These are phyloP conservation scores for Trichoderma polysporum DNA, from an alignment of 2,329 filamentous ascomycete genomes.

Conservation along the genomic window DNA sequence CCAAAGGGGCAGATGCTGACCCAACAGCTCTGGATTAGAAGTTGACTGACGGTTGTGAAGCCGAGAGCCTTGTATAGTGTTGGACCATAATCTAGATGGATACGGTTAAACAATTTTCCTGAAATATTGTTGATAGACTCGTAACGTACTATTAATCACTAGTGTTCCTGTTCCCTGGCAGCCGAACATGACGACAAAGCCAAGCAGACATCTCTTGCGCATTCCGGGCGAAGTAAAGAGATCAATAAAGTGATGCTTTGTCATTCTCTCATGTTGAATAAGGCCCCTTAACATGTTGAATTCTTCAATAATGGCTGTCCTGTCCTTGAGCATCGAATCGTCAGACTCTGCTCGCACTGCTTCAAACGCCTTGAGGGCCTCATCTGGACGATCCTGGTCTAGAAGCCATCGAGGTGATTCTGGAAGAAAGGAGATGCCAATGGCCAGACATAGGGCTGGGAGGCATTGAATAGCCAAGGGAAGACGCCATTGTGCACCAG, in stretches of 20 bases:
- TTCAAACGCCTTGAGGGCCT: not conserved
- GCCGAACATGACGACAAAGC: not conserved
- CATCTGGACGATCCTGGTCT: not conserved
- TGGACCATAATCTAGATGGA: not conserved
- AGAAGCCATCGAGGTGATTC: conserved; percentile 6
- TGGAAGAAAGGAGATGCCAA: not conserved
- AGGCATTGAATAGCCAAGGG: not conserved
- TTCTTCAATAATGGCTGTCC: not conserved
- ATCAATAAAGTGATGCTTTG: not conserved
- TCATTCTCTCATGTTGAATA: not conserved
- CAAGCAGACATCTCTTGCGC: not conserved
- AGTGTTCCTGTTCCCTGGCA: not conserved
- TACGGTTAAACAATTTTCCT: not conserved
- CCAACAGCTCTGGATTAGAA: not conserved
- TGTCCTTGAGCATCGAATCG: not conserved
- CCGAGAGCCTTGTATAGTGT: conserved; percentile 7
- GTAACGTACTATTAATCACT: not conserved
- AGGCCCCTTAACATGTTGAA: not conserved
- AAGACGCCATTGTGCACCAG: conserved; percentile 2
- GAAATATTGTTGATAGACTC: too few species aligned
- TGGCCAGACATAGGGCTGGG: not conserved
- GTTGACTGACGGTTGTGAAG: not conserved
- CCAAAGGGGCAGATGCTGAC: conserved; percentile 1
- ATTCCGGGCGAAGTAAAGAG: not conserved
- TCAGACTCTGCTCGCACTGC: not conserved